Percentiles rank a stretch among this genome's conserved stretches.
These are phyloP conservation scores for Monosporozyma servazzii DNA, from an alignment of 805 yeast species.

Conservation along the genomic window DNA sequence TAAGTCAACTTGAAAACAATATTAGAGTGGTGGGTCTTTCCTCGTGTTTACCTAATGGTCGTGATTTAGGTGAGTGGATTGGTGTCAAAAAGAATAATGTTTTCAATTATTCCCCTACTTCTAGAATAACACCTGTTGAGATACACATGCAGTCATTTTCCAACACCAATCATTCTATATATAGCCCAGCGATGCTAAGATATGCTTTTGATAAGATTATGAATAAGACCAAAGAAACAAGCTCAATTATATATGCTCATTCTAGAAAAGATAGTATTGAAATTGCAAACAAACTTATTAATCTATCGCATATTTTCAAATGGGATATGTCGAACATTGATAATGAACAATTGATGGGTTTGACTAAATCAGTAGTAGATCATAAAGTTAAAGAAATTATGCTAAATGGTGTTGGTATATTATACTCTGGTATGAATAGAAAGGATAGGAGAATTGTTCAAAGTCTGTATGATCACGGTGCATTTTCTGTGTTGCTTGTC, in stretches of 20 bases:
- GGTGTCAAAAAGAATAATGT: conserved; percentile 54
- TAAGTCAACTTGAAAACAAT: conserved; percentile 49
- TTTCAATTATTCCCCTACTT: conserved; percentile 62
- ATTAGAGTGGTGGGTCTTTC: conserved; percentile 63
- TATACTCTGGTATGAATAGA: conserved; percentile 47
- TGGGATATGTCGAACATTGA: conserved; percentile 35
- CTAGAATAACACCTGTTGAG: conserved; percentile 46
- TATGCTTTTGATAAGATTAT: conserved; percentile 39
- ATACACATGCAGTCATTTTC: conserved; percentile 46
- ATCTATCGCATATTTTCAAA: conserved; percentile 31
- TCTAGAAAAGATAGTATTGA: conserved; percentile 46
- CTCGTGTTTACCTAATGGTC: conserved; percentile 60
- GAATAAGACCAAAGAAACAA: conserved; percentile 21
- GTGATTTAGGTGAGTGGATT: conserved; percentile 80
- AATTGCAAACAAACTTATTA: conserved; percentile 38
- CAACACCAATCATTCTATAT: conserved; percentile 29
- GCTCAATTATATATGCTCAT: conserved; percentile 49
- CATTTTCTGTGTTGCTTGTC: conserved; percentile 49
- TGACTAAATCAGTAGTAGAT: conserved; percentile 37
- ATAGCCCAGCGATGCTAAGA: conserved; percentile 39
- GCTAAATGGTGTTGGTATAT: conserved; percentile 53
- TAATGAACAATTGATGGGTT: conserved; percentile 13
- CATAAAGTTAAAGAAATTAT: conserved; percentile 35
- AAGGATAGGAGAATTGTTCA: conserved; percentile 49
- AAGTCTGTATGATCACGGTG: conserved; percentile 41